phyloP scores from a whole-genome alignment of 1,284 basidiomycete genomes.

The Leccinum angustisporum region DNA sequence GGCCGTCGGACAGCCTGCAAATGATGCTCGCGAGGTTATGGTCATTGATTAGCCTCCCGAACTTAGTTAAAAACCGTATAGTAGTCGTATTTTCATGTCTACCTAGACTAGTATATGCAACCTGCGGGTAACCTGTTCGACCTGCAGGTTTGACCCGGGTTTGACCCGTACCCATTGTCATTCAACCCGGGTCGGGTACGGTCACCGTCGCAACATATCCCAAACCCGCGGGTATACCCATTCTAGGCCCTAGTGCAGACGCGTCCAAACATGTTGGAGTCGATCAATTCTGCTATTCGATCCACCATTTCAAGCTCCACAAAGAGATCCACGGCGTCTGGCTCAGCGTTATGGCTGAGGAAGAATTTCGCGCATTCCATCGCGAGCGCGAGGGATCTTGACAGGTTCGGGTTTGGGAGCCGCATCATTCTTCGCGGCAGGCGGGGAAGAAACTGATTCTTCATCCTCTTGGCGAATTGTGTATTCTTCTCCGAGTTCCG shows the following conservation, averaged over 20 bases:
- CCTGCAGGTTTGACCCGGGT: no score
- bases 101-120: no score
- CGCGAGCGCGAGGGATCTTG: constrained; percentile 55
- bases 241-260: constrained; percentile 65
- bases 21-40: background rate
- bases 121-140: no score
- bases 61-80: no score
- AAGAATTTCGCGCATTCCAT: constrained; percentile 91
- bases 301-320: constrained; percentile 94
- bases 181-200: no score
- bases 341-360: constrained; percentile 94
- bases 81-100: no score
- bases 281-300: constrained; percentile 74
- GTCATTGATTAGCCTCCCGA: background rate
- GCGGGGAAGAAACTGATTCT: constrained; percentile 29
- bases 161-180: no score
- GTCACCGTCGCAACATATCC: no score
- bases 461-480: constrained; percentile 55
- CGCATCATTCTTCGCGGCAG: constrained; percentile 34
- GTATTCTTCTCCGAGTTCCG: constrained; percentile 96
- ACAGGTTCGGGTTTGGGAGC: constrained; percentile 30
- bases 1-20: background rate
- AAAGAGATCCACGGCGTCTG: constrained; percentile 95
- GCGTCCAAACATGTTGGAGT: constrained; percentile 86
- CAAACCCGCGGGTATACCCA: no score